Evolutionary conservation across 805 yeast species (phyloP).

Genomic region (Wickerhamomyces pijperi): DNA sequence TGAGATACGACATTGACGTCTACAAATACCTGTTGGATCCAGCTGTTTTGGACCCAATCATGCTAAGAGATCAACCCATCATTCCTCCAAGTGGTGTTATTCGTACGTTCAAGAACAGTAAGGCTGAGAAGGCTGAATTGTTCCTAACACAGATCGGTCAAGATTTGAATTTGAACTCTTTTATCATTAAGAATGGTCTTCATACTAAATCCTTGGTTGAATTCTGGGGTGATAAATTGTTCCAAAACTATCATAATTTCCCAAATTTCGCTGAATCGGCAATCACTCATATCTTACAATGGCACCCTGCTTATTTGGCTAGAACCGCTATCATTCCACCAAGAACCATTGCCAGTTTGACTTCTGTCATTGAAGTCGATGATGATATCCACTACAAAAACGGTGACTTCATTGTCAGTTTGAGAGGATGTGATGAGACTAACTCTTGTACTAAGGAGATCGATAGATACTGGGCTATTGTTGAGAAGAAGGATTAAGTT

Average conservation of each 20-base stretch:
- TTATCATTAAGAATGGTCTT: constrained; percentile 56
- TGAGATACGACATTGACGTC: constrained; percentile 57
- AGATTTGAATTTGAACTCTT: constrained; percentile 58
- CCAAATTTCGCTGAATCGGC: constrained; percentile 52
- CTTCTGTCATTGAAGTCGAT: constrained; percentile 26
- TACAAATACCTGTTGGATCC: constrained; percentile 48
- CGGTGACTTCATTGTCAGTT: constrained; percentile 60
- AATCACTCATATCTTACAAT: constrained; percentile 77
- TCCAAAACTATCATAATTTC: constrained; percentile 52
- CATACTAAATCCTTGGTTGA: constrained; percentile 65
- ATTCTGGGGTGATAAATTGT: constrained; percentile 65
- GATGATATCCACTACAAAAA: constrained; percentile 39
- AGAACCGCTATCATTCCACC: constrained; percentile 66
- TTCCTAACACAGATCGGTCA: constrained; percentile 60
- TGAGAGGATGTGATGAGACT: constrained; percentile 43
- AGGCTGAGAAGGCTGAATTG: constrained; percentile 43
- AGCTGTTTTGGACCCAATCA: constrained; percentile 48
- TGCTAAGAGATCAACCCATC: constrained; percentile 62
- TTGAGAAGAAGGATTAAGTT: constrained; percentile 5
- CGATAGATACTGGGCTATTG: constrained; percentile 22
- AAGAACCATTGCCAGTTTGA: constrained; percentile 39
- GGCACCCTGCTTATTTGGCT: constrained; percentile 81
- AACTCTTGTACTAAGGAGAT: constrained; percentile 42
- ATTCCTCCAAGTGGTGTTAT: constrained; percentile 58
- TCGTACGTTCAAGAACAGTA: constrained; percentile 52